phyloP scores from a whole-genome alignment of 441 rosid species.

The Sinapis alba region DNA sequence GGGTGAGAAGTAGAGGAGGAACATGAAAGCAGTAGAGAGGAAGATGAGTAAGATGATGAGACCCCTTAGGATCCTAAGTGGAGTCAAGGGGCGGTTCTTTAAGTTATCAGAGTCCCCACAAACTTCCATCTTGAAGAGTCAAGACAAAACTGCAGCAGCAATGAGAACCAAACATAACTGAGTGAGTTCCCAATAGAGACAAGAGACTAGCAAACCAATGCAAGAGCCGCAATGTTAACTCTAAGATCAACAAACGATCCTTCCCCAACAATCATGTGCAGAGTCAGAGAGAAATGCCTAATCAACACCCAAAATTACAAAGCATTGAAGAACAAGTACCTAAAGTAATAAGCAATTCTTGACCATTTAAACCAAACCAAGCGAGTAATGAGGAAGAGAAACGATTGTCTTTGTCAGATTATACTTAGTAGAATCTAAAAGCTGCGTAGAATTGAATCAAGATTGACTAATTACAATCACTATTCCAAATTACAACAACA shows the following conservation, averaged over 20 bases:
- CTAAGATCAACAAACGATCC: too few relatives aligned
- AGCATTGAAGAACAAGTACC: too few relatives aligned
- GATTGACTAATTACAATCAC: not conserved
- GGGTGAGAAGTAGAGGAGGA: constrained; percentile 70
- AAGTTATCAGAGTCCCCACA: constrained; percentile 44
- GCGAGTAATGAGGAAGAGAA: too few relatives aligned
- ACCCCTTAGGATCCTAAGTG: constrained; percentile 70
- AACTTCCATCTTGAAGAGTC: constrained; percentile 56
- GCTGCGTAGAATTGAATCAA: not conserved
- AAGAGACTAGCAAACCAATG: too few relatives aligned
- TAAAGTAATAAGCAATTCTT: too few relatives aligned
- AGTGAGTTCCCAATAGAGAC: too few relatives aligned
- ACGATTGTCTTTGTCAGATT: too few relatives aligned
- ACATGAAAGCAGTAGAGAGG: constrained; percentile 80
- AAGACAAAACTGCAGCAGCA: constrained; percentile 48
- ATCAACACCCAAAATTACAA: too few relatives aligned
- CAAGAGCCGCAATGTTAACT: too few relatives aligned
- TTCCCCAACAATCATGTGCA: not conserved
- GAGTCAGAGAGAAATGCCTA: not conserved
- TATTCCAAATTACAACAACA: constrained; percentile 20
- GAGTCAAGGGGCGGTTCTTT: constrained; percentile 70
- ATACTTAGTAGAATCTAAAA: too few relatives aligned
- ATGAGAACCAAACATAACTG: constrained; percentile 37
- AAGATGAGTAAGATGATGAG: constrained; percentile 69
- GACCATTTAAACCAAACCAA: too few relatives aligned